Evolutionary conservation across 495 filamentous ascomycete species (phyloP).

Genomic region (Parathielavia hyrcaniae): DNA sequence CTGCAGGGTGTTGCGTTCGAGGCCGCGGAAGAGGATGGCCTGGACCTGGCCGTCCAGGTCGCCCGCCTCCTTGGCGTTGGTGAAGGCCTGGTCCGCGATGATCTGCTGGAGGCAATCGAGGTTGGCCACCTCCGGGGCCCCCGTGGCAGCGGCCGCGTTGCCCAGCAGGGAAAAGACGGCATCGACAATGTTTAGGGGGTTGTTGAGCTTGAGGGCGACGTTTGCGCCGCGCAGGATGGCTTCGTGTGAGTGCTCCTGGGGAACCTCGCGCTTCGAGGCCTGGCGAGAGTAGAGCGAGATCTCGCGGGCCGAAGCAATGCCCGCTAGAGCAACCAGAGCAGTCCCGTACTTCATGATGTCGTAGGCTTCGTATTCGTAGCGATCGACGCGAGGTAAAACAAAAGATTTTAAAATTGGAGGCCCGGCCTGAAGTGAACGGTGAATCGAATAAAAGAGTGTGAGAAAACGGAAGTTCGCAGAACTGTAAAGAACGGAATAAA

Average conservation of each 20-base stretch:
- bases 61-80: conserved; percentile 58
- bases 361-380: conserved; percentile 22
- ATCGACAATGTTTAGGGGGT: conserved; percentile 54
- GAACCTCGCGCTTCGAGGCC: conserved; percentile 48
- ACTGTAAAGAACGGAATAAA: conserved; percentile 38
- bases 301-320: conserved; percentile 31
- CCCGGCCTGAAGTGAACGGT: conserved; percentile 36
- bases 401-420: conserved; percentile 20
- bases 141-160: conserved; percentile 51
- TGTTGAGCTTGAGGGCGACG: conserved; percentile 48
- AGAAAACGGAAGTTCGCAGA: conserved; percentile 45
- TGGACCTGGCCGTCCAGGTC: conserved; percentile 51
- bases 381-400: conserved; percentile 24
- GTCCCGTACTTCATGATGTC: conserved; percentile 45
- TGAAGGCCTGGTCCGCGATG: conserved; percentile 63
- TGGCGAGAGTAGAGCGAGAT: conserved; percentile 30
- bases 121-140: conserved; percentile 52
- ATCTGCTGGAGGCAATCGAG: conserved; percentile 61
- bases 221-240: conserved; percentile 45
- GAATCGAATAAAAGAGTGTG: conserved; percentile 34
- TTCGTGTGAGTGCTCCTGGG: conserved; percentile 60
- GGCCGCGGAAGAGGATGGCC: conserved; percentile 55
- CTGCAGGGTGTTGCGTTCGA: conserved; percentile 56
- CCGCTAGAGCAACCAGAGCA: conserved; percentile 31
- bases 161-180: conserved; percentile 60